Conservation (phyloP, 208 protist species). For the Trypanosoma conorhini region DNA sequence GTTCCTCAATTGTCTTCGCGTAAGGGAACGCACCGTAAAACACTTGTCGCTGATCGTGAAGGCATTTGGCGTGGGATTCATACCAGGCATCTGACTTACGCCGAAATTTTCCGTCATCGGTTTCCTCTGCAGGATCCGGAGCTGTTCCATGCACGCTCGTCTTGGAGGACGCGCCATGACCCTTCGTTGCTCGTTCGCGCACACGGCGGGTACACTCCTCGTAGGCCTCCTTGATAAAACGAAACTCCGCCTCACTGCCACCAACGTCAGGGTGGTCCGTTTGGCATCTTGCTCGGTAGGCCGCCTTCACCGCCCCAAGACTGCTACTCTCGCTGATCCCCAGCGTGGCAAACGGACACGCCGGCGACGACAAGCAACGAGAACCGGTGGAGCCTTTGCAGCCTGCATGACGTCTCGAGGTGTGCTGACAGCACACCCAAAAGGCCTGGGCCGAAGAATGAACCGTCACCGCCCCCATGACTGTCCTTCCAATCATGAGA, state of each 20-base stretch:
- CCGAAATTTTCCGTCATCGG: neutral
- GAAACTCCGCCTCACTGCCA: slow-evolving; percentile 31
- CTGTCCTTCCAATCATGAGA: slow-evolving; percentile 10
- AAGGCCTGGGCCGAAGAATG: neutral
- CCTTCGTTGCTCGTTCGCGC: neutral
- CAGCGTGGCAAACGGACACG: slow-evolving; percentile 17
- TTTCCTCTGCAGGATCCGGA: neutral
- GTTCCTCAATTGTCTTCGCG: slow-evolving; percentile 14
- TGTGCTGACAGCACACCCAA: neutral
- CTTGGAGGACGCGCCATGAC: neutral
- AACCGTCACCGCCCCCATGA: neutral
- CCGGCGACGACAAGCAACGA: neutral
- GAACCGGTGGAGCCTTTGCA: neutral
- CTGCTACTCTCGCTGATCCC: slow-evolving; percentile 22
- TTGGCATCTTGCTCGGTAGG: slow-evolving; percentile 30
- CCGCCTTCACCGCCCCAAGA: slow-evolving; percentile 22
- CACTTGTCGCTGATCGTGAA: slow-evolving; percentile 1
- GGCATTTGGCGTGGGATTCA: neutral
- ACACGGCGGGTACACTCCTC: slow-evolving; percentile 24
- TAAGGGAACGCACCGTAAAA: slow-evolving; percentile 21
- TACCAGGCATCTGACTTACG: slow-evolving; percentile 8
- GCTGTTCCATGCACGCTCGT: neutral
- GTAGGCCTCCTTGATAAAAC: slow-evolving; percentile 24
- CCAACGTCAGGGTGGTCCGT: slow-evolving; percentile 37
- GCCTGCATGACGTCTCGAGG: slow-evolving; percentile 2